These are phyloP conservation scores for Oldenlandia corymbosa DNA, from an alignment of 257 asterid species.

Conservation along the genomic window DNA sequence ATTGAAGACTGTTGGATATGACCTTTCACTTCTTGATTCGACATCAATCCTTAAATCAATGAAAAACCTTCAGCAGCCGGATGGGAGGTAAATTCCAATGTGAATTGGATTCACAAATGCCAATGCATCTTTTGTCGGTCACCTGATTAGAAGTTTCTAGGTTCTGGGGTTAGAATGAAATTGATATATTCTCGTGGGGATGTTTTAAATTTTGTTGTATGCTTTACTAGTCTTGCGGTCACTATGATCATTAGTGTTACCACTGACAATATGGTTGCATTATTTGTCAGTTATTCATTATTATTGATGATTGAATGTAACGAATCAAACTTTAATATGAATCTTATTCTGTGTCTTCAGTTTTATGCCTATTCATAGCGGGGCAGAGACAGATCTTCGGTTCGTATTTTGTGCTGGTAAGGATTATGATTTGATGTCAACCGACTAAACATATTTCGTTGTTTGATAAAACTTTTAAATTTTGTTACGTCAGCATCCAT, in stretches of 20 bases:
- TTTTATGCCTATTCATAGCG: constrained; percentile 85
- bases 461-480: constrained; percentile 13
- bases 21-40: constrained; percentile 55
- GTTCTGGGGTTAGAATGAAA: neutral
- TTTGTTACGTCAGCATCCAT: constrained; percentile 60
- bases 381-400: constrained; percentile 95
- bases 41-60: constrained; percentile 57
- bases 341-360: constrained; percentile 34
- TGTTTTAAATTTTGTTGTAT: neutral
- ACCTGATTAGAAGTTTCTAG: neutral
- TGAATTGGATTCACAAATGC: neutral
- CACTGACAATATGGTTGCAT: neutral
- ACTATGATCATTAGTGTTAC: neutral
- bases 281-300: neutral
- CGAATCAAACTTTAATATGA: constrained; percentile 14
- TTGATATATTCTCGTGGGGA: neutral
- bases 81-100: constrained; percentile 58
- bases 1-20: constrained; percentile 76
- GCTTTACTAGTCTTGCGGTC: neutral
- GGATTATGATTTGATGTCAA: constrained; percentile 14
- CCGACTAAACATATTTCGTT: constrained; percentile 10
- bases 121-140: neutral
- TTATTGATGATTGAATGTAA: neutral
- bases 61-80: constrained; percentile 86
- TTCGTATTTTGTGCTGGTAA: constrained; percentile 94